phyloP scores from a whole-genome alignment of 1,284 basidiomycete species.

The Fistulinella staudtii region DNA sequence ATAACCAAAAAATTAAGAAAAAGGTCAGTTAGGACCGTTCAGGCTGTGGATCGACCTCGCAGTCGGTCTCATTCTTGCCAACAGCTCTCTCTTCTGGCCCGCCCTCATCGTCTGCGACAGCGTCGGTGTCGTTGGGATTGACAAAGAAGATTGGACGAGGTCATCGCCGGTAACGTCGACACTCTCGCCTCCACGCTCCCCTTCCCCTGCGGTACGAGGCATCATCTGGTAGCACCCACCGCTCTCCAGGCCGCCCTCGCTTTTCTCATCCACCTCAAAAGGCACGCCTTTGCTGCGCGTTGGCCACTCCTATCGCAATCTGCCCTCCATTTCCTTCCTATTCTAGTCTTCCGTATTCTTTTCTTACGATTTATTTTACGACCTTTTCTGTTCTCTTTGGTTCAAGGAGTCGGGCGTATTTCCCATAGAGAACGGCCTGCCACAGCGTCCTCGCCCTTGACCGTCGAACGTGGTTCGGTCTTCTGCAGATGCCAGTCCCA shows the following conservation, averaged over 20 bases:
- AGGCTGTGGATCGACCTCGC: constrained; percentile 47
- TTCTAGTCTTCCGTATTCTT: constrained; percentile 33
- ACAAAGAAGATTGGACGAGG: constrained; percentile 28
- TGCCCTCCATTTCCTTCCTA: constrained; percentile 34
- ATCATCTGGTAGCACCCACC: constrained; percentile 22
- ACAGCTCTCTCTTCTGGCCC: constrained; percentile 35
- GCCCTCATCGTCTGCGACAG: constrained; percentile 37
- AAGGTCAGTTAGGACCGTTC: constrained; percentile 24
- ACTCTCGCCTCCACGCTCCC: constrained; percentile 14
- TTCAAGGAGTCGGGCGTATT: constrained; percentile 15
- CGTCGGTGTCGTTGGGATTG: constrained; percentile 42
- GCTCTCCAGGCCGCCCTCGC: constrained; percentile 36
- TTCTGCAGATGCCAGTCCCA: constrained; percentile 77
- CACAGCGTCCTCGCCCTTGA: constrained; percentile 39
- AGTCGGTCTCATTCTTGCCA: constrained; percentile 37
- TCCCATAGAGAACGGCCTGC: constrained; percentile 39
- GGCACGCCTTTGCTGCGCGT: constrained; percentile 91
- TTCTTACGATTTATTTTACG: constrained; percentile 51
- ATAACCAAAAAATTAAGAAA: constrained; percentile 26
- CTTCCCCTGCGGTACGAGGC: constrained; percentile 20
- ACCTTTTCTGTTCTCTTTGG: constrained; percentile 34
- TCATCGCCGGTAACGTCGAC: constrained; percentile 22
- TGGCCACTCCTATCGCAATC: constrained; percentile 65
- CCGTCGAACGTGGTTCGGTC: constrained; percentile 37
- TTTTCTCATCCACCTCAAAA: constrained; percentile 47